Base-by-base conservation (phyloP, 139 green algal genomes). In the Chlorella sp. region DNA sequence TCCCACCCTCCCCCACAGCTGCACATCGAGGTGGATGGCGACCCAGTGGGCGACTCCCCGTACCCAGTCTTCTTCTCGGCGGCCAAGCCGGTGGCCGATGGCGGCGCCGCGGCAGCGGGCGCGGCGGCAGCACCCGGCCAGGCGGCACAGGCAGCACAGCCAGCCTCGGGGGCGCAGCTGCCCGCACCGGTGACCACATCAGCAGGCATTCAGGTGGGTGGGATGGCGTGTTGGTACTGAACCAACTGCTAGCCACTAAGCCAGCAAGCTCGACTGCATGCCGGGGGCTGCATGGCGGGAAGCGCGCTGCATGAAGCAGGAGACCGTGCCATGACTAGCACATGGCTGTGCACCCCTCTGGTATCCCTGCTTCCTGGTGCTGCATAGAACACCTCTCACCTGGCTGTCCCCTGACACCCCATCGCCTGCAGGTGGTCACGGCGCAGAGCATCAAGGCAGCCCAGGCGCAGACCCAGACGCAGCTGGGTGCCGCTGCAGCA, bases 41-140 rank as follows among this genome's bases (percentile, higher is more conserved):
- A 92, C 5, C 86, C 90, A 12, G 93, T 98, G 56, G 91, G 91
- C 62, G 95, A 94, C 51, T 97, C 92, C 26, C 95, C 95, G 38
- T 98, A 97, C 87, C 95, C 94, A 41, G 92, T 98, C 15, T 98
- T 96, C 88, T 98, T 98, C 85, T 92, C 91, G 36, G 88, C 91
- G 3, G 92, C 95, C 30, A 74, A 73, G 30, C 16, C 9, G 9
- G 44, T 51, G 44, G 44, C 9, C 44, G 44, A 51, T 6, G 44
- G 44, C 44, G 44, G 44, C 75, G 9, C 57, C 55, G 20, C 73
- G 12, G 78, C 67, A 26, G 68, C 68, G 16, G 32, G 78, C n/a
- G 34, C 63, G 36, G 62, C 80, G 17, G 38, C 73, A 28, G 32
- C 80, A 11, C 44, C 70, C n/a, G 47, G 80, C n/a, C 51, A 60